Percentiles rank a stretch among this genome's conserved stretches.
Conservation (phyloP, 305 asterid genomes). For the Solanum hybrid region DNA sequence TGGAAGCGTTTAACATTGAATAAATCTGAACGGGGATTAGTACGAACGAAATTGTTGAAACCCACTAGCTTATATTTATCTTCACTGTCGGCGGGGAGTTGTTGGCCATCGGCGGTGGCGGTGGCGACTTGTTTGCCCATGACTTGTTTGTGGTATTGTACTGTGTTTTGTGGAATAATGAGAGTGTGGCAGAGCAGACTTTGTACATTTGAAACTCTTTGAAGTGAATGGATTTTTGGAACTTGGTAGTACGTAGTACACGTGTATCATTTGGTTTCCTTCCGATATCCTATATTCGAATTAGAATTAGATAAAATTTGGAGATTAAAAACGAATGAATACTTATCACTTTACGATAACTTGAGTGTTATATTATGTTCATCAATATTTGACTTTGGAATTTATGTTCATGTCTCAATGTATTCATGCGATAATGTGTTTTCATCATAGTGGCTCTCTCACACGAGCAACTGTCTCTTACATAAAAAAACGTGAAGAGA, state of each 20-base stretch:
- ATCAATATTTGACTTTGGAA: neutral
- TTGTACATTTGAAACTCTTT: neutral
- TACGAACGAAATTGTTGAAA: conserved; percentile 42
- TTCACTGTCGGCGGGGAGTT: neutral
- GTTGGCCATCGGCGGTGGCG: neutral
- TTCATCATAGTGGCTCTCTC: too few relatives aligned
- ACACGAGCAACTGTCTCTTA: too few relatives aligned
- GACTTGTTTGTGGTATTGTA: neutral
- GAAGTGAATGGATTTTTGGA: neutral
- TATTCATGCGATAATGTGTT: neutral
- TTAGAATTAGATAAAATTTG: too few relatives aligned
- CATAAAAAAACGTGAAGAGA: neutral
- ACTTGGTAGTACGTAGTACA: neutral
- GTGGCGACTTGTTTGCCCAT: neutral
- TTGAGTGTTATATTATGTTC: neutral
- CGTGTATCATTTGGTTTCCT: neutral
- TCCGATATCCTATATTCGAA: neutral
- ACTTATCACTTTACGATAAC: too few relatives aligned
- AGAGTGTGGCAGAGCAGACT: neutral
- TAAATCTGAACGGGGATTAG: conserved; percentile 52
- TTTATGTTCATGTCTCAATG: neutral
- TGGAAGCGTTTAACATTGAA: conserved; percentile 65
- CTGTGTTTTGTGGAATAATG: neutral
- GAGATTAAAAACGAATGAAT: too few relatives aligned
- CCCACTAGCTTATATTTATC: conserved; percentile 44